Percentiles rank a stretch among this genome's conserved stretches.
These are phyloP conservation scores for Pulveroboletus sp. DNA, from an alignment of 768 basidiomycete genomes.

Conservation along the genomic window DNA sequence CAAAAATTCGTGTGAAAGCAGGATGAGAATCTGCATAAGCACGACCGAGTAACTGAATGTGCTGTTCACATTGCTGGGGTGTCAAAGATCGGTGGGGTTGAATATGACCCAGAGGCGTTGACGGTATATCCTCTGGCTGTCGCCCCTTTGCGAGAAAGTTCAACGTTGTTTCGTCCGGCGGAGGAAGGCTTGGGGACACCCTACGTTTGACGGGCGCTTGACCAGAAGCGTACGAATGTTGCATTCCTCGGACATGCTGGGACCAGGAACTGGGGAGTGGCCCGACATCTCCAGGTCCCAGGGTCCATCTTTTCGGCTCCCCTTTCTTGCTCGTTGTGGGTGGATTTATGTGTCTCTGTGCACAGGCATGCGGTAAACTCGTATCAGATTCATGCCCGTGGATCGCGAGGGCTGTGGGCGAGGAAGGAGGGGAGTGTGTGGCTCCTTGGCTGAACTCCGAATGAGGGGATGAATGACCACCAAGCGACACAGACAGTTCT, in stretches of 20 bases:
- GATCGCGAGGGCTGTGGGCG: background rate
- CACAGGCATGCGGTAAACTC: conserved; percentile 5
- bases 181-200: background rate
- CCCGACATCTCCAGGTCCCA: conserved; percentile 13
- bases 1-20: conserved; percentile 42
- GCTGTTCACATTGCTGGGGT: conserved; percentile 14
- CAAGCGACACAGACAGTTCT: conserved; percentile 10
- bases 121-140: background rate
- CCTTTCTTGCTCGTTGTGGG: conserved; percentile 4
- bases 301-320: background rate
- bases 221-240: conserved; percentile 35
- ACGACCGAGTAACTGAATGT: conserved; percentile 8
- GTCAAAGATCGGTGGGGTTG: conserved; percentile 10
- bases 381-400: conserved; percentile 1
- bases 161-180: conserved; percentile 7
- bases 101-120: background rate
- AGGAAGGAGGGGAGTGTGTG: conserved; percentile 7
- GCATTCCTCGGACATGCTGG: conserved; percentile 62
- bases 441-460: conserved; percentile 7
- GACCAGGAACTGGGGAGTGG: conserved; percentile 48
- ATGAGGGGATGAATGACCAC: conserved; percentile 5
- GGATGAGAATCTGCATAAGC: conserved; percentile 40
- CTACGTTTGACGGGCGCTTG: conserved; percentile 10
- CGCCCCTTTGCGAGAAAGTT: conserved; percentile 18
- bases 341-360: background rate